phyloP scores from a whole-genome alignment of 2,329 filamentous ascomycete species.

The Sporothrix brunneoviolacea region DNA sequence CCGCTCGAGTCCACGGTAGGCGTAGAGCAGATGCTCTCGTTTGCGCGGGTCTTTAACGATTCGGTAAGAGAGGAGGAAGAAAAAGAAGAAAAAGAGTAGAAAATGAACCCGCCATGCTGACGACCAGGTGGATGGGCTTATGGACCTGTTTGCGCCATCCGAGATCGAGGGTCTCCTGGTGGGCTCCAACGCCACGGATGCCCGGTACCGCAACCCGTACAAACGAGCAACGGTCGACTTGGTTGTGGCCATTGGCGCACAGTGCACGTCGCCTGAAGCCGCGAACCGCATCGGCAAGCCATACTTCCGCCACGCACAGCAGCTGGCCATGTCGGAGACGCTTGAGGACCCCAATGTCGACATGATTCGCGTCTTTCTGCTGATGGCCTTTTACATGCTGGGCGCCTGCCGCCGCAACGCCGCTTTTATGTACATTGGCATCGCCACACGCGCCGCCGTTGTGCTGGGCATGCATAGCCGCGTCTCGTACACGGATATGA shows the following conservation, averaged over 20 bases:
- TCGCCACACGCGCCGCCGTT: constrained; percentile 50
- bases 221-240: constrained; percentile 13
- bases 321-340: constrained; percentile 30
- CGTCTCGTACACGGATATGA: constrained; percentile 9
- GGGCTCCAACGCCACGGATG: constrained; percentile 2
- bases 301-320: constrained; percentile 7
- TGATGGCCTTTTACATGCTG: constrained; percentile 55
- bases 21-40: constrained; percentile 7
- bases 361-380: constrained; percentile 44
- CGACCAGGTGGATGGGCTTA: constrained; percentile 7
- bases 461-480: constrained; percentile 47
- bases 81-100: background rate
- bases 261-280: constrained; percentile 11
- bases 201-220: constrained; percentile 10
- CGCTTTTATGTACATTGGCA: constrained; percentile 56
- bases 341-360: constrained; percentile 48
- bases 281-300: background rate
- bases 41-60: background rate
- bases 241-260: constrained; percentile 19
- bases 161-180: constrained; percentile 10
- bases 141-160: constrained; percentile 11
- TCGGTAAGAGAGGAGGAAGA: background rate
- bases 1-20: background rate
- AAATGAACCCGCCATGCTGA: background rate
- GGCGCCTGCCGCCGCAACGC: constrained; percentile 52